Evolutionary conservation across 768 basidiomycete species (phyloP), one percentile per base, ranked within the genome.

Genomic region (Hericium rajendrae): DNA sequence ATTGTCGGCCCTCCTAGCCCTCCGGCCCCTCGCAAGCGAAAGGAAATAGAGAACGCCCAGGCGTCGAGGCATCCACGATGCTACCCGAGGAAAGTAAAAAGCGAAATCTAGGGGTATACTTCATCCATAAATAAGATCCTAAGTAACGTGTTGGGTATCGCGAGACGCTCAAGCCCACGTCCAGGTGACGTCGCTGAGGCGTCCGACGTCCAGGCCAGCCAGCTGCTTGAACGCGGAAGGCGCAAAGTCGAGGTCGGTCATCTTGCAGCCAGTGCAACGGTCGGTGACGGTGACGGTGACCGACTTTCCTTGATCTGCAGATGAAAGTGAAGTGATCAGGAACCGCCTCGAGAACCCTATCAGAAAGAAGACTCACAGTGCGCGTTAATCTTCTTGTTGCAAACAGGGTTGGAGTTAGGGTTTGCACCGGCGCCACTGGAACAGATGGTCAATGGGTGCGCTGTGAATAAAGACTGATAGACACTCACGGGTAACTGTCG

Each of bases 341-440:
- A 52, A 56, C 49, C 32, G 55, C 43, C 53, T 54, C 5, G 57
- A 4, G 11, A 22, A 56, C 56, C 55, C 54, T 53, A 32, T 28
- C 57, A 57, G 39, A 54, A 10, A 43, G 24, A 26, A 3, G 5
- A 71, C 76, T 68, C 71, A 86, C 87, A 88, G 5, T 20, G 59
- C 9, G 71, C 71, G 0, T 20, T 63, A 56, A 86, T 70, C 55
- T 71, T 61, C 64, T 70, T 75, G 62, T 72, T 71, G 67, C 91
- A 92, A 55, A 92, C 68, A 38, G 90, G 88, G 73, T 93, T 91
- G 56, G 60, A 65, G 69, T 91, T 92, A 26, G 89, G 85, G 74
- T 92, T 81, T 6, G 52, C 73, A 24, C 78, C 77, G 16, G 48
- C 86, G 88, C 57, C 26, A 53, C 20, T 38, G 32, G 9, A 20